Percentiles rank a stretch among this genome's conserved stretches.
Evolutionary conservation across 495 filamentous ascomycete species (phyloP).

Genomic region (Penicillium odoratum): DNA sequence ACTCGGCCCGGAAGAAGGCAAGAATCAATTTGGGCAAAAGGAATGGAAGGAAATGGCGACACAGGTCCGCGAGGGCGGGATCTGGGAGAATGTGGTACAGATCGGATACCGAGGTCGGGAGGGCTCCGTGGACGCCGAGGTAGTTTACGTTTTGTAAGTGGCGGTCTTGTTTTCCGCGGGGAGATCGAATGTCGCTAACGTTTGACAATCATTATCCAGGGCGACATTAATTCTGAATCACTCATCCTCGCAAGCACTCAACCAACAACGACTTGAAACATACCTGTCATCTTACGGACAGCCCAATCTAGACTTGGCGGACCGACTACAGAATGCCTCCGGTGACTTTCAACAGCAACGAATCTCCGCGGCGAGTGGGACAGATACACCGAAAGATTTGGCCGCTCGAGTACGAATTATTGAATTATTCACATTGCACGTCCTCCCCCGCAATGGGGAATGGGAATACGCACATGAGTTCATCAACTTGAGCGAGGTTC

Average conservation of each 20-base stretch:
- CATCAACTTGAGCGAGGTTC: slow-evolving; percentile 74
- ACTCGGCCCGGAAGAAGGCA: slow-evolving; percentile 86
- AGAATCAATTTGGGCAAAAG: slow-evolving; percentile 75
- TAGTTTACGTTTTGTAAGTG: slow-evolving; percentile 85
- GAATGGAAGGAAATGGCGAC: slow-evolving; percentile 78
- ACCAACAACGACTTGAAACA: slow-evolving; percentile 84
- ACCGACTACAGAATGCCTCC: slow-evolving; percentile 49
- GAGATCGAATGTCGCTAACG: slow-evolving; percentile 11
- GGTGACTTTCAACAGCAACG: slow-evolving; percentile 22
- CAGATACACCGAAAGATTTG: slow-evolving; percentile 76
- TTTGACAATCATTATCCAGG: slow-evolving; percentile 35
- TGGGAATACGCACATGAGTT: slow-evolving; percentile 95
- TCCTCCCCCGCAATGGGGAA: slow-evolving; percentile 84
- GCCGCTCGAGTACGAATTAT: slow-evolving; percentile 80
- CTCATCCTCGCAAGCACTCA: slow-evolving; percentile 75
- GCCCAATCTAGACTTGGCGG: slow-evolving; percentile 66
- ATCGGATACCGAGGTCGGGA: slow-evolving; percentile 84
- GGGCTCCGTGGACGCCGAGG: slow-evolving; percentile 89
- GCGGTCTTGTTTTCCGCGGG: neutral
- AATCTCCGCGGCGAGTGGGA: slow-evolving; percentile 52
- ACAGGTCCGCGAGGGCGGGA: slow-evolving; percentile 77
- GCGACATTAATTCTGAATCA: slow-evolving; percentile 87
- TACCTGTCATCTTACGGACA: slow-evolving; percentile 78
- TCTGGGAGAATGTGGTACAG: slow-evolving; percentile 90
- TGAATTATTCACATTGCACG: slow-evolving; percentile 91